These are phyloP conservation scores for Suillus discolor DNA, from an alignment of 768 basidiomycete genomes.

Conservation along the genomic window DNA sequence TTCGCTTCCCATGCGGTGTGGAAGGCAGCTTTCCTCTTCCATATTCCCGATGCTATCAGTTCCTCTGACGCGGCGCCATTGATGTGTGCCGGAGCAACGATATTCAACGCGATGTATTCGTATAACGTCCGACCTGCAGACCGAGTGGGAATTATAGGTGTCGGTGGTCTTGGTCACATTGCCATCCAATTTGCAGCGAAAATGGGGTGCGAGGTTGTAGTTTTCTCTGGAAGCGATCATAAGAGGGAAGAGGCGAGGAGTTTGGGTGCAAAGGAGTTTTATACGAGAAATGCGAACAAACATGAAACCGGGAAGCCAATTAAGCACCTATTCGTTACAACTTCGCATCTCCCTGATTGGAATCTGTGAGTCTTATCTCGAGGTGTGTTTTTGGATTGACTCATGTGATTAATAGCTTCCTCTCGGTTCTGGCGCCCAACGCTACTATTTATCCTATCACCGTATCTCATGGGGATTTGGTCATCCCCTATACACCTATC, in stretches of 20 bases:
- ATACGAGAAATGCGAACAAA: conserved; percentile 27
- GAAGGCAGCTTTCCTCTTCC: conserved; percentile 37
- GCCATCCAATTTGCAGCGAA: conserved; percentile 41
- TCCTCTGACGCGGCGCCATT: conserved; percentile 36
- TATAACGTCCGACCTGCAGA: conserved; percentile 31
- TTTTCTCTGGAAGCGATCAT: conserved; percentile 34
- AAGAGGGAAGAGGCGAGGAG: conserved; percentile 35
- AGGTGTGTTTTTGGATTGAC: background rate
- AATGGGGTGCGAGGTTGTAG: conserved; percentile 42
- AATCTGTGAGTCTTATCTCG: conserved; percentile 25
- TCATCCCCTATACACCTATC: conserved; percentile 23
- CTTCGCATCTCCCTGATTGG: conserved; percentile 33
- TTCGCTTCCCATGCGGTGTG: conserved; percentile 39
- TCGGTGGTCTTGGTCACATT: conserved; percentile 42
- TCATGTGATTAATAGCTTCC: conserved; percentile 16
- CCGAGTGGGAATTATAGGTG: conserved; percentile 35
- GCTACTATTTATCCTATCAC: conserved; percentile 31
- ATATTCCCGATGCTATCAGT: conserved; percentile 32
- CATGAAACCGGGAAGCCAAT: conserved; percentile 31
- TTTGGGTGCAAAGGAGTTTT: conserved; percentile 40
- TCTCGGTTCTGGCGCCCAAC: conserved; percentile 27
- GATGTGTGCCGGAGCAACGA: conserved; percentile 40
- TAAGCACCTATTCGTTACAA: conserved; percentile 35
- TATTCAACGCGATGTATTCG: conserved; percentile 30
- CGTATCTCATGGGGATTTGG: conserved; percentile 23